phyloP scores from a whole-genome alignment of 2,329 filamentous ascomycete genomes.

The Ophiobolus disseminans region DNA sequence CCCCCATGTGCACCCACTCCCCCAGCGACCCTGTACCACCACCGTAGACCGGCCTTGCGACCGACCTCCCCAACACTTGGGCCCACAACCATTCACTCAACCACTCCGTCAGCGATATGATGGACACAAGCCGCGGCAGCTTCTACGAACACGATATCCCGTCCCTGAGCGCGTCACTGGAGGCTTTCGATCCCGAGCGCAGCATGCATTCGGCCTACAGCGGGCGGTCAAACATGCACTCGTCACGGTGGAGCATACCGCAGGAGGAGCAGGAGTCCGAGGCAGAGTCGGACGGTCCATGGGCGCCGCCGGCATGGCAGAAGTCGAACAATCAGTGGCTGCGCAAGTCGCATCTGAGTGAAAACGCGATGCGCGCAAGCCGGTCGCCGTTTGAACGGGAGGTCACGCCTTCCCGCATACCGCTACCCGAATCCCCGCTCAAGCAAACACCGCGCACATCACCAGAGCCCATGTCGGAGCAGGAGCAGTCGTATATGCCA shows the following conservation, averaged over 20 bases:
- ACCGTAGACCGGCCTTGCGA: constrained; percentile 30
- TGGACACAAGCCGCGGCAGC: constrained; percentile 42
- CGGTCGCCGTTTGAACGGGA: constrained; percentile 65
- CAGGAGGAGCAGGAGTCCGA: constrained; percentile 52
- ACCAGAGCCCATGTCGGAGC: constrained; percentile 52
- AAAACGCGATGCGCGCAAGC: constrained; percentile 47
- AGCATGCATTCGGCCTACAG: constrained; percentile 46
- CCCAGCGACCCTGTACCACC: constrained; percentile 32
- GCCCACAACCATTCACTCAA: constrained; percentile 7
- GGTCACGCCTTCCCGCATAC: constrained; percentile 63
- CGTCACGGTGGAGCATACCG: constrained; percentile 49
- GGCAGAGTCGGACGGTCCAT: constrained; percentile 59
- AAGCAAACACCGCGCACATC: constrained; percentile 63
- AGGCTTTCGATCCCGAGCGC: constrained; percentile 49
- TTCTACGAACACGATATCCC: constrained; percentile 48
- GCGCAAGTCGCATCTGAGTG: constrained; percentile 50
- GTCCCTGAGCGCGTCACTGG: constrained; percentile 48
- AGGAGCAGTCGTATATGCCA: constrained; percentile 35
- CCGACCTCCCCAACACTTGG: constrained; percentile 13
- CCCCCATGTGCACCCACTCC: constrained; percentile 41
- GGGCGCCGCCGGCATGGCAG: constrained; percentile 71
- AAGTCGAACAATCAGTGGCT: constrained; percentile 67
- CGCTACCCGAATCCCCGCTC: constrained; percentile 65
- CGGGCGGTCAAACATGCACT: constrained; percentile 70
- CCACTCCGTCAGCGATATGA: constrained; percentile 25